Percentiles rank a stretch among this genome's conserved stretches.
Evolutionary conservation across 2,329 filamentous ascomycete genomes (phyloP).

Genomic region (Tympanopsis confertula): DNA sequence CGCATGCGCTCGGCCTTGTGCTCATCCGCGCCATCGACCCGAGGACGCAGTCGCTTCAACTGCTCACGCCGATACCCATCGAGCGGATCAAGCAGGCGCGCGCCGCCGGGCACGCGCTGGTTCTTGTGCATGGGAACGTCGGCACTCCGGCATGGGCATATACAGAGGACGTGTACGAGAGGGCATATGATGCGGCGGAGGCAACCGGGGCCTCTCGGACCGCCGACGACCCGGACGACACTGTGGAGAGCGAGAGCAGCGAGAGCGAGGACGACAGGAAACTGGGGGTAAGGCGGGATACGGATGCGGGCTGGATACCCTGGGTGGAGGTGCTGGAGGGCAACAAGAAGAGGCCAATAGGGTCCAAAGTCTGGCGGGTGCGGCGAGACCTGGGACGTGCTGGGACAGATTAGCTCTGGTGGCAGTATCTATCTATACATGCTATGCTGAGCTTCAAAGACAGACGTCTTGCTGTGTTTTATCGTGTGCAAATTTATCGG

Average conservation of each 20-base stretch:
- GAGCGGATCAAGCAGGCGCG: constrained; percentile 25
- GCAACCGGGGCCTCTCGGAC: constrained; percentile 4
- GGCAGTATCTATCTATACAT: no score
- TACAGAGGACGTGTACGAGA: constrained; percentile 44
- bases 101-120: constrained; percentile 32
- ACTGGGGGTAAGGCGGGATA: constrained; percentile 9
- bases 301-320: constrained; percentile 24
- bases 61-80: constrained; percentile 48
- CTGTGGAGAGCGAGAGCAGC: constrained; percentile 7
- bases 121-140: constrained; percentile 57
- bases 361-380: constrained; percentile 52
- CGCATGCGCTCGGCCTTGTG: constrained; percentile 49
- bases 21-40: constrained; percentile 61
- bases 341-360: constrained; percentile 41
- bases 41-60: constrained; percentile 38
- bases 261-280: constrained; percentile 17
- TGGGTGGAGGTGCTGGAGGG: constrained; percentile 49
- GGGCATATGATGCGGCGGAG: constrained; percentile 10
- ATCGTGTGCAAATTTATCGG: no score
- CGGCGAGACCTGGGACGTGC: constrained; percentile 46
- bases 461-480: no score
- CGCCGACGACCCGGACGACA: constrained; percentile 1
- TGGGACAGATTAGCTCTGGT: no score
- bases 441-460: no score
- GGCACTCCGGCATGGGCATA: constrained; percentile 62